Conservation (phyloP, 2,329 filamentous ascomycete genomes). For the Penicillium aurantiogriseum region DNA sequence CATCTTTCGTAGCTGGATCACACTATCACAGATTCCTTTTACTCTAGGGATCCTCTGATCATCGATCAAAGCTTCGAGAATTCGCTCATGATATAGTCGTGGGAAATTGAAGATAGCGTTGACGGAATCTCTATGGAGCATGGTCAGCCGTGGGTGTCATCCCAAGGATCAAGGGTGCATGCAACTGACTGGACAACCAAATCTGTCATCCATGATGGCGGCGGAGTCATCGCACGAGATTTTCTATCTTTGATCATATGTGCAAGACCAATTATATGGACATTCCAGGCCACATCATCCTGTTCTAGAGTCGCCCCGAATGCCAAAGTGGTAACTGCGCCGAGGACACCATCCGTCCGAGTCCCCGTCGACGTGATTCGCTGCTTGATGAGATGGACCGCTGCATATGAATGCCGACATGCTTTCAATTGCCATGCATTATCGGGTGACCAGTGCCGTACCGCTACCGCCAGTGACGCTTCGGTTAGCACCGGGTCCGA, state of each 20-base stretch:
- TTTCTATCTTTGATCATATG: conserved; percentile 6
- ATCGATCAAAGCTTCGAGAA: background rate
- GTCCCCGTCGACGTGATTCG: conserved; percentile 15
- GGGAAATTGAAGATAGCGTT: conserved; percentile 3
- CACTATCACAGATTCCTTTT: background rate
- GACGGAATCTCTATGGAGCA: background rate
- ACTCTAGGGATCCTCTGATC: background rate
- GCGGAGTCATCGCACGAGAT: background rate
- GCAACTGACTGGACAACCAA: background rate
- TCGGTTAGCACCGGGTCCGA: conserved; percentile 27
- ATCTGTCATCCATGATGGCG: background rate
- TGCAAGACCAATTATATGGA: conserved; percentile 22
- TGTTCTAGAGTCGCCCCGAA: conserved; percentile 22
- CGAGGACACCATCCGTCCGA: conserved; percentile 24
- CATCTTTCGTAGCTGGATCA: conserved; percentile 3
- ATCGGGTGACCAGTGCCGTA: conserved; percentile 24
- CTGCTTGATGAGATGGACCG: conserved; percentile 21
- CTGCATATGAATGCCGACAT: conserved; percentile 16
- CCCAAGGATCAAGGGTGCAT: background rate
- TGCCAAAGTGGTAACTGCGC: conserved; percentile 25
- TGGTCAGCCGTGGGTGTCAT: background rate
- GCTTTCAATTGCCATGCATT: conserved; percentile 19
- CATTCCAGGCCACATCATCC: conserved; percentile 20
- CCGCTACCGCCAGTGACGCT: conserved; percentile 23
- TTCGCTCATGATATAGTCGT: background rate